Conservation (phyloP, 352 stramenopile species). For the Saprolegnia diclina region DNA sequence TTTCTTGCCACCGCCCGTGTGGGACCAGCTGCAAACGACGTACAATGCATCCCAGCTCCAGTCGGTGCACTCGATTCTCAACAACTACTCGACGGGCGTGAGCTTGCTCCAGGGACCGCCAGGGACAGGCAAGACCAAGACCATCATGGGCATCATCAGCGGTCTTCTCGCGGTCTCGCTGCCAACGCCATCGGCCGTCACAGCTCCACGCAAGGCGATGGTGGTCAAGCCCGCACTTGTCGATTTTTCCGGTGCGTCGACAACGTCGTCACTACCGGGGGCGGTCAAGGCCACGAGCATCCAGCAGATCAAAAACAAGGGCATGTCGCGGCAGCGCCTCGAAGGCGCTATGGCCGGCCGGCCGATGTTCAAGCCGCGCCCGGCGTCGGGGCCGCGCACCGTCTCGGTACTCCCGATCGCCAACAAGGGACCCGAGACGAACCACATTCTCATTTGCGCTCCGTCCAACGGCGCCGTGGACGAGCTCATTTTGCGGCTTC, state of each 20-base stretch:
- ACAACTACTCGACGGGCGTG: constrained; percentile 80
- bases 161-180: constrained; percentile 61
- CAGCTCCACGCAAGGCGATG: neutral
- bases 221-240: constrained; percentile 9
- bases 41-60: constrained; percentile 86
- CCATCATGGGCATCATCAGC: constrained; percentile 80
- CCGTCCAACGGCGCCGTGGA: constrained; percentile 89
- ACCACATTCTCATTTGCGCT: constrained; percentile 80
- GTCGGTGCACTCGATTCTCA: constrained; percentile 79
- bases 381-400: constrained; percentile 31
- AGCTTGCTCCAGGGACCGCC: constrained; percentile 93
- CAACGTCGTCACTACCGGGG: neutral
- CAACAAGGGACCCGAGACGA: constrained; percentile 34
- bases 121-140: constrained; percentile 93
- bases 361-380: constrained; percentile 5
- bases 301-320: constrained; percentile 25
- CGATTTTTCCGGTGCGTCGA: constrained; percentile 6
- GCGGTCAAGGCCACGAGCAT: constrained; percentile 14
- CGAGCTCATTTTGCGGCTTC: constrained; percentile 82
- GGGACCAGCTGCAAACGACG: constrained; percentile 63
- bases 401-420: constrained; percentile 29
- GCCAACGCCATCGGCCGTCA: constrained; percentile 38
- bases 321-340: constrained; percentile 14
- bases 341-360: constrained; percentile 4
- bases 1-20: constrained; percentile 57